phyloP scores from a whole-genome alignment of 2,329 filamentous ascomycete species.

The Sordariomycetes sp. region DNA sequence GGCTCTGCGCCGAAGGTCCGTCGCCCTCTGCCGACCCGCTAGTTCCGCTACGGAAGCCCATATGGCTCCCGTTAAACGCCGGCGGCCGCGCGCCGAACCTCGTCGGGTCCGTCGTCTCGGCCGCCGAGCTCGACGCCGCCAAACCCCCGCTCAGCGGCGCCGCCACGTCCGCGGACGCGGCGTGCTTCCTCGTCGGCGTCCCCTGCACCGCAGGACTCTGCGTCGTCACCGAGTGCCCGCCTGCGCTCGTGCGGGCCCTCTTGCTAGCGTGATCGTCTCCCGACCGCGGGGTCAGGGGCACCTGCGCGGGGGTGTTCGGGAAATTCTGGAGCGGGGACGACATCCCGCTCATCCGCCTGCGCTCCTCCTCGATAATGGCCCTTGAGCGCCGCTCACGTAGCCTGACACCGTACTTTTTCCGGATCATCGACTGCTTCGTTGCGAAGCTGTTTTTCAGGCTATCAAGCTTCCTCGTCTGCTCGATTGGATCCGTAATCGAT shows the following conservation, averaged over 20 bases:
- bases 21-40: not conserved
- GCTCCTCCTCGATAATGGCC: slow-evolving; percentile 27
- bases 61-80: not conserved
- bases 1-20: slow-evolving; percentile 11
- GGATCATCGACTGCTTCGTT: slow-evolving; percentile 41
- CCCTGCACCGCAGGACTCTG: not conserved
- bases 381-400: slow-evolving; percentile 33
- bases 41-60: not conserved
- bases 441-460: slow-evolving; percentile 37
- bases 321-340: not conserved
- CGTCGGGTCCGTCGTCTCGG: slow-evolving; percentile 22
- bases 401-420: slow-evolving; percentile 44
- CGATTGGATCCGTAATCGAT: not conserved
- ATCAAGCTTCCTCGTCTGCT: slow-evolving; percentile 17
- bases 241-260: slow-evolving; percentile 10
- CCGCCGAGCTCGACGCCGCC: slow-evolving; percentile 19
- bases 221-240: slow-evolving; percentile 3
- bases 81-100: slow-evolving; percentile 5
- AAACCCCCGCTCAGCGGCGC: slow-evolving; percentile 20
- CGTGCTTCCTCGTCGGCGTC: slow-evolving; percentile 5
- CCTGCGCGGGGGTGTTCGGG: not conserved
- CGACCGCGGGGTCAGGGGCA: not conserved
- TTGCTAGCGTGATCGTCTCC: slow-evolving; percentile 10
- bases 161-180: slow-evolving; percentile 12
- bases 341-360: not conserved